phyloP scores from a whole-genome alignment of 1,284 basidiomycete genomes.

The Ustilago curta region DNA sequence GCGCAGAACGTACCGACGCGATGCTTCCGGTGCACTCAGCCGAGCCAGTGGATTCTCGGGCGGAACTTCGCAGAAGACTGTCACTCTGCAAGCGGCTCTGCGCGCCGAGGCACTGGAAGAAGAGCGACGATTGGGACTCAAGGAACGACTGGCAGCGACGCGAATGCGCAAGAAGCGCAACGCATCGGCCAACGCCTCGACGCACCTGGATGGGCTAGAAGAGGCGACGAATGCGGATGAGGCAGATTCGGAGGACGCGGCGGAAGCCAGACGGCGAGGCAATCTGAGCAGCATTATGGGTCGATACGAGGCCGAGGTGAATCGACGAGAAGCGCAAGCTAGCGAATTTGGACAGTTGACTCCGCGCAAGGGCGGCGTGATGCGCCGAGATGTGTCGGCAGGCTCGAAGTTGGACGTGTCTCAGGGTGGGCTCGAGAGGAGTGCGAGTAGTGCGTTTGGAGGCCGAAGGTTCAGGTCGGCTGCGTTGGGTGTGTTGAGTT shows the following conservation, averaged over 20 bases:
- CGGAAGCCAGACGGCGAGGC: conserved; percentile 2
- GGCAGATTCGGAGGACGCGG: conserved; percentile 21
- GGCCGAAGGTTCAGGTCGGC: conserved; percentile 28
- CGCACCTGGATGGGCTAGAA: conserved; percentile 21
- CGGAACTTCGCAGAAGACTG: conserved; percentile 40
- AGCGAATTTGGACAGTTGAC: conserved; percentile 42
- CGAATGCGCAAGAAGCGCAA: conserved; percentile 36
- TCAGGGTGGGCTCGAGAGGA: conserved; percentile 20
- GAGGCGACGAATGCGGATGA: conserved; percentile 21
- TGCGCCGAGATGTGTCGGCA: conserved; percentile 27
- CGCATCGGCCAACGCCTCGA: conserved; percentile 22
- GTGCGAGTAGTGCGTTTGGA: conserved; percentile 14
- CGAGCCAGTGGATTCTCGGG: conserved; percentile 45
- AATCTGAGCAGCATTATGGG: conserved; percentile 41
- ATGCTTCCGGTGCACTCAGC: conserved; percentile 40
- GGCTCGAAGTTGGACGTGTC: conserved; percentile 23
- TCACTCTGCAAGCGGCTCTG: conserved; percentile 56
- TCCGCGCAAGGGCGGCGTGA: conserved; percentile 12
- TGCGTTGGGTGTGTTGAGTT: conserved; percentile 37
- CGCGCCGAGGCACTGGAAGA: conserved; percentile 63
- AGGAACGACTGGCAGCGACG: conserved; percentile 34
- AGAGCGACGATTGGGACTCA: conserved; percentile 48
- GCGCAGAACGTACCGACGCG: conserved; percentile 31
- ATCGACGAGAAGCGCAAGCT: conserved; percentile 27
- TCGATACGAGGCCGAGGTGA: conserved; percentile 41